phyloP scores from a whole-genome alignment of 2,329 filamentous ascomycete species.

The Phoma sp. region DNA sequence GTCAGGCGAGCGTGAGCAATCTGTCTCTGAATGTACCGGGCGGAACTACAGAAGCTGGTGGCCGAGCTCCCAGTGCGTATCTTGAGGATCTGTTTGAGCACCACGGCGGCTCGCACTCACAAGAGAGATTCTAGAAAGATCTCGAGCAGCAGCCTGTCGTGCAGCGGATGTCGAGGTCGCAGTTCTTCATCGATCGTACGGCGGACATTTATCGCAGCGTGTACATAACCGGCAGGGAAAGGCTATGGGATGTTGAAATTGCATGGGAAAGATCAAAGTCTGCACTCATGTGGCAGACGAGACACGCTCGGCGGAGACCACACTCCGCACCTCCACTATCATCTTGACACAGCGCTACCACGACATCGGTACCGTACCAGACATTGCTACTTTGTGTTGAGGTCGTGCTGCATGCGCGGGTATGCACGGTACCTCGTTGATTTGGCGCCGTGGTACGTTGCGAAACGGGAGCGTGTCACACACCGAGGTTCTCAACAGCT shows the following conservation, averaged over 20 bases:
- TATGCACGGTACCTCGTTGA: background rate
- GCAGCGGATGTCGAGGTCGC: constrained; percentile 4
- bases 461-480: constrained; percentile 2
- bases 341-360: background rate
- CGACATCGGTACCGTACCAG: background rate
- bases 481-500: background rate
- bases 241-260: constrained; percentile 12
- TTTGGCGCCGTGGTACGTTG: background rate
- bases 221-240: constrained; percentile 1
- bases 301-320: background rate
- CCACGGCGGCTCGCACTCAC: constrained; percentile 56
- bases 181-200: background rate
- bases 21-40: constrained; percentile 68
- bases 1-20: constrained; percentile 66
- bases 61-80: constrained; percentile 84
- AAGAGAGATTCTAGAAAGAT: constrained; percentile 43
- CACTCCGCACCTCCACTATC: background rate
- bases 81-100: constrained; percentile 89
- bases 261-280: constrained; percentile 2
- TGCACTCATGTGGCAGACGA: background rate
- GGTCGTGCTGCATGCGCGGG: constrained; percentile 10
- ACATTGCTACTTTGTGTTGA: background rate
- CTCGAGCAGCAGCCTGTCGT: constrained; percentile 16
- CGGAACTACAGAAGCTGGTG: constrained; percentile 58
- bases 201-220: background rate